Evolutionary conservation across 805 yeast genomes (phyloP).

Genomic region (Jamesozyma spencerorum): DNA sequence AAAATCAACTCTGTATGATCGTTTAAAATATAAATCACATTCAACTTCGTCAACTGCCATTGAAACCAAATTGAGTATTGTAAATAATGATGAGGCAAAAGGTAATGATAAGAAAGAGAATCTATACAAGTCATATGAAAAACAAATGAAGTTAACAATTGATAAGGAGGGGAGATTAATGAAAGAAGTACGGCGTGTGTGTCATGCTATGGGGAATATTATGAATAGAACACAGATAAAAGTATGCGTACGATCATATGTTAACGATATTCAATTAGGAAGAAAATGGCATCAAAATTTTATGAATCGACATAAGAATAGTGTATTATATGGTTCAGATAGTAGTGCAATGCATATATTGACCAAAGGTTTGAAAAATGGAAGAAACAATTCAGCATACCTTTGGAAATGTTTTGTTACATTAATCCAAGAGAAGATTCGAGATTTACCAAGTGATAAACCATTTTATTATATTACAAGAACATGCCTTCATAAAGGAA

Average conservation of each 20-base stretch:
- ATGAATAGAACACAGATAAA: conserved; percentile 16
- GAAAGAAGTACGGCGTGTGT: conserved; percentile 9
- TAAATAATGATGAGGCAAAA: not conserved
- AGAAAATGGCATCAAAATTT: conserved; percentile 22
- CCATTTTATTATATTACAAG: conserved; percentile 16
- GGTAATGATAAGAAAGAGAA: not conserved
- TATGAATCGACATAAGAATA: conserved; percentile 16
- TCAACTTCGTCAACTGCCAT: not conserved
- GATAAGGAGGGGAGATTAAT: conserved; percentile 14
- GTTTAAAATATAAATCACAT: conserved; percentile 9
- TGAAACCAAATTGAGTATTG: not conserved
- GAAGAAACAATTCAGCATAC: conserved; percentile 12
- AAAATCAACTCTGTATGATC: conserved; percentile 22
- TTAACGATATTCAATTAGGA: conserved; percentile 14
- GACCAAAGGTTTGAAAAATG: conserved; percentile 12
- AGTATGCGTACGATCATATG: conserved; percentile 11
- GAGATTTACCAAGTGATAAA: conserved; percentile 4
- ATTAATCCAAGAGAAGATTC: conserved; percentile 10
- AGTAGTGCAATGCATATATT: conserved; percentile 8
- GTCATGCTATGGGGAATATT: conserved; percentile 17
- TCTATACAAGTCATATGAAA: conserved; percentile 12
- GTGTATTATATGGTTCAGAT: conserved; percentile 16
- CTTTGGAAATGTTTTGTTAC: conserved; percentile 17
- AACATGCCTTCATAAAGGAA: conserved; percentile 11
- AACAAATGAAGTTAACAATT: conserved; percentile 21